These are phyloP conservation scores for Nicotiana noctiflora DNA, from an alignment of 257 asterid genomes.

Conservation along the genomic window DNA sequence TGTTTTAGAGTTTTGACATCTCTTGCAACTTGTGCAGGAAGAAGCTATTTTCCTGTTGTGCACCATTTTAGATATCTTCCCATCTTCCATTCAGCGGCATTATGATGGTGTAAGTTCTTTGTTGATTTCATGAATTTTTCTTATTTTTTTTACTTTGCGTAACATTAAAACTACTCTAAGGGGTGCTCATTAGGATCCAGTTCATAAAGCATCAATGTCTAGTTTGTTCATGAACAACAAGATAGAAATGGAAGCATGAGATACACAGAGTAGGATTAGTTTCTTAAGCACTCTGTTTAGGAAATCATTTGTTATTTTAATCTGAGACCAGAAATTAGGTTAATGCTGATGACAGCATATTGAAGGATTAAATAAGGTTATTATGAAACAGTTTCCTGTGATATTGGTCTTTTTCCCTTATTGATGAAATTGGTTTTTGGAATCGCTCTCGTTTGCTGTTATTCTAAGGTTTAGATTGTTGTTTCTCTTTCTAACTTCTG, in stretches of 20 bases:
- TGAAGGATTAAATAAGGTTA: neutral
- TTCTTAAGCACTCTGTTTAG: neutral
- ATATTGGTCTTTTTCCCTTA: neutral
- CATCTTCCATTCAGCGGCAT: constrained; percentile 58
- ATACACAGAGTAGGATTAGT: neutral
- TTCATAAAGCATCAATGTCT: neutral
- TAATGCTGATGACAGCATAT: neutral
- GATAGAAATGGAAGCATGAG: constrained; percentile 3
- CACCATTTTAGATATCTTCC: constrained; percentile 52
- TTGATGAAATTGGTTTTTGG: neutral
- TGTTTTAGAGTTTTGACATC: constrained; percentile 2
- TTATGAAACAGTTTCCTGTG: neutral
- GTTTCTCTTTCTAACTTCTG: neutral
- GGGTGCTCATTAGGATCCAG: neutral
- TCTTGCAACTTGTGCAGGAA: constrained; percentile 46
- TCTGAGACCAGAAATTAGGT: neutral
- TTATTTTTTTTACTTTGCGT: neutral
- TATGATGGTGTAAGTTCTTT: constrained; percentile 63
- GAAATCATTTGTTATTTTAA: neutral
- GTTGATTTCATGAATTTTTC: neutral
- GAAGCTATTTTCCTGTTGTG: constrained; percentile 52
- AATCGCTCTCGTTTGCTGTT: neutral
- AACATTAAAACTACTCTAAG: neutral
- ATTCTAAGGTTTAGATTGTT: neutral
- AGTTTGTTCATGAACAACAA: neutral